Conservation (phyloP, 73 alveolate species). For the Paramecium tetraurelia region DNA sequence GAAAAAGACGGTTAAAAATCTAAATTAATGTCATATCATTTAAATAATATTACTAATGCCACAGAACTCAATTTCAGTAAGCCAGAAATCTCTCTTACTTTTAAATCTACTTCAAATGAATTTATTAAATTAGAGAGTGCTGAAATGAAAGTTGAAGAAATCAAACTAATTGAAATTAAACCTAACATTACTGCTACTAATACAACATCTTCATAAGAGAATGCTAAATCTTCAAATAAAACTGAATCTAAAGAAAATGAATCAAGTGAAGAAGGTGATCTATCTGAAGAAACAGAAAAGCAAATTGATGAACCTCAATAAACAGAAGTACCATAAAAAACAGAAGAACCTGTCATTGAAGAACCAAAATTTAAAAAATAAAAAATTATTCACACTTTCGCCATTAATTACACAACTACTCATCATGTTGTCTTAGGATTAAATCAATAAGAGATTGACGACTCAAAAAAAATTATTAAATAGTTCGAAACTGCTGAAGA, state of each 20-base stretch:
- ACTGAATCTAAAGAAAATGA: not conserved
- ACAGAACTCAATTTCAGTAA: slow-evolving; percentile 52
- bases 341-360: not conserved
- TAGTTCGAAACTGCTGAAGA: slow-evolving; percentile 55
- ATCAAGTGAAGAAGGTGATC: not conserved
- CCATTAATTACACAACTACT: not conserved
- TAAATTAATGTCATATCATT: not conserved
- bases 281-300: slow-evolving; percentile 47
- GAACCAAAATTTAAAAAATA: slow-evolving; percentile 42
- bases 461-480: slow-evolving; percentile 5
- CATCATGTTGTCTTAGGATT: not conserved
- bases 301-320: slow-evolving; percentile 1
- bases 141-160: slow-evolving; percentile 36
- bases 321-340: not conserved
- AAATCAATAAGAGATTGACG: slow-evolving; percentile 45
- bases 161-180: slow-evolving; percentile 9
- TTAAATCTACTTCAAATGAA: slow-evolving; percentile 37
- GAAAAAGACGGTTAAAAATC: slow-evolving; percentile 34
- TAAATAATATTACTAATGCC: slow-evolving; percentile 51
- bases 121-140: slow-evolving; percentile 51
- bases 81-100: slow-evolving; percentile 48
- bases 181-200: not conserved
- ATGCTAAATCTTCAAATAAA: not conserved
- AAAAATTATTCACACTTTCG: slow-evolving; percentile 39
- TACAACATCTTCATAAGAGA: not conserved